phyloP scores from a whole-genome alignment of 805 yeast genomes.

The Saccharomyces jurei region DNA sequence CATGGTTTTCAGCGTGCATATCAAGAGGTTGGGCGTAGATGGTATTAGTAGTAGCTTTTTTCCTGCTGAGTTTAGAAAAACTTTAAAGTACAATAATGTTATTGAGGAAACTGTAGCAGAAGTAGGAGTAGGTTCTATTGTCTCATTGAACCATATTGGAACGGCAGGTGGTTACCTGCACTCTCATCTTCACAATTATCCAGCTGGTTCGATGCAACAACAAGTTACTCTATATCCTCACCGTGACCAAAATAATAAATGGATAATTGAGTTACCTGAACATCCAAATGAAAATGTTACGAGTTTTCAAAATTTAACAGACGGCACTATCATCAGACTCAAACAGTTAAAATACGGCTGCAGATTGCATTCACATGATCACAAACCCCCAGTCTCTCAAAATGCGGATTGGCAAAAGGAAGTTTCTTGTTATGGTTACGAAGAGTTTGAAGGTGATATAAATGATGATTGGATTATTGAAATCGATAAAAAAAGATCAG shows the following conservation, averaged over 20 bases:
- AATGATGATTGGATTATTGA: slow-evolving; percentile 78
- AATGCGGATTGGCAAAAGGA: slow-evolving; percentile 75
- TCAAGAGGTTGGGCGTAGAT: slow-evolving; percentile 46
- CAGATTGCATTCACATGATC: slow-evolving; percentile 81
- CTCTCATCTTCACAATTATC: slow-evolving; percentile 62
- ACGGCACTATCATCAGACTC: slow-evolving; percentile 67
- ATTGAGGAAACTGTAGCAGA: slow-evolving; percentile 52
- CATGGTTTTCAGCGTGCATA: slow-evolving; percentile 56
- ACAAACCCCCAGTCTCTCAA: slow-evolving; percentile 72
- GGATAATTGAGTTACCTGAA: slow-evolving; percentile 66
- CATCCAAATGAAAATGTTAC: slow-evolving; percentile 46
- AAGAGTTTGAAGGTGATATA: slow-evolving; percentile 74
- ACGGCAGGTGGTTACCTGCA: slow-evolving; percentile 78
- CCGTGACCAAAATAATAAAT: slow-evolving; percentile 61
- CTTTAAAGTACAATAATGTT: slow-evolving; percentile 51
- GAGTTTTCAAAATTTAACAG: slow-evolving; percentile 51
- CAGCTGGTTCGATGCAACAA: slow-evolving; percentile 78
- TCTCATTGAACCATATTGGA: slow-evolving; percentile 59
- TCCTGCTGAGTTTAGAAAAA: slow-evolving; percentile 62
- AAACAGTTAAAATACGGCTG: slow-evolving; percentile 47
- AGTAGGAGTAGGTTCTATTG: slow-evolving; percentile 66
- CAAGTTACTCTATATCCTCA: slow-evolving; percentile 77
- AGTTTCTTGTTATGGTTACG: slow-evolving; percentile 67
- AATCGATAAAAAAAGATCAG: slow-evolving; percentile 50
- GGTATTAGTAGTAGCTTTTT: slow-evolving; percentile 67